Evolutionary conservation across 441 rosid genomes (phyloP), one percentile per base, ranked within the genome.

Genomic region (Rhodomyrtus psidioides): DNA sequence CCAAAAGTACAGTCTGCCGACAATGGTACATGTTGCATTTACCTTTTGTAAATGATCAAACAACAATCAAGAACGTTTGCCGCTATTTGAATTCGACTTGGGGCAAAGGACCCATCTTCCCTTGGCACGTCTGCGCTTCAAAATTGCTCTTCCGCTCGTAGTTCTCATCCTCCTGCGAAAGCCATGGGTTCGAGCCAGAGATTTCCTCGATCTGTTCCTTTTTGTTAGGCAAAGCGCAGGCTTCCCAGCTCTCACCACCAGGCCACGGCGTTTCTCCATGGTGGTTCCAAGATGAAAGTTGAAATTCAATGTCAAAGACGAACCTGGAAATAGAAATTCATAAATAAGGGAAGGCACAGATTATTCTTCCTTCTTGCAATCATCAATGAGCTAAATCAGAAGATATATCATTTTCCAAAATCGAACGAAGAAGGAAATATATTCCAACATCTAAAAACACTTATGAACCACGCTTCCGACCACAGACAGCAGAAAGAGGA

Each of bases 231-330:
- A 94, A 83, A 97, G 96, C 10, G 95, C 95, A 87, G 94, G 88
- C 91, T 94, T 96, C 85, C 98, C 98, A 79, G 99, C 99, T 91
- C 98, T 94, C 85, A 97, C 99, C 89, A 95, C 96, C 49, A 96
- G 91, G 84, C 96, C 94, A 86, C 85, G 85, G 16, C 94, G 89
- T 87, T 85, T 93, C 87, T 88, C 89, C 55, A 84, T 87, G 49
- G 88, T 88, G 42, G 83, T 23, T 65, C 92, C 92, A 65, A 39
- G 53, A 23, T 83, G 85, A 49, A 92, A 89, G 89, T 89, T 86
- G 81, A 94, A 89, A 87, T 91, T 93, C 86, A 93, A 88, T 23
- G 93, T 95, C 89, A 95, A 87, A 57, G 98, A 93, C 75, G 91
- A 89, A 88, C 97, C 99, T 95, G 93, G 74, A 88, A 83, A 55